phyloP scores from a whole-genome alignment of 345 rosid species.

The Salix exigua region DNA sequence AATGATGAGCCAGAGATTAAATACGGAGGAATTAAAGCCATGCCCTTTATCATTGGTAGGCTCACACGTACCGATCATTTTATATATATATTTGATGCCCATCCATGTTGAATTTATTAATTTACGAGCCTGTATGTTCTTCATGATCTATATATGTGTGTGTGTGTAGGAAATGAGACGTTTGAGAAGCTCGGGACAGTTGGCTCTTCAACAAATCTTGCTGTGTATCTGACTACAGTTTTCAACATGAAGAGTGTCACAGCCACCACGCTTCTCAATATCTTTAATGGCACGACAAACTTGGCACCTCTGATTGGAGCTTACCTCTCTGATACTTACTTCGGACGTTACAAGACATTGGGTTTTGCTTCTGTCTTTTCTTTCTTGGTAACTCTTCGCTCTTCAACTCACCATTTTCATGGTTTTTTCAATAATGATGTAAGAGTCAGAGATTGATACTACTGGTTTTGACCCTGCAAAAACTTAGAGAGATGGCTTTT shows the following conservation, averaged over 20 bases:
- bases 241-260: conserved; percentile 38
- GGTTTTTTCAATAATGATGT: neutral
- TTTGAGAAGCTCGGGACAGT: conserved; percentile 43
- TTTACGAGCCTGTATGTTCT: neutral
- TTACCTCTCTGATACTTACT: conserved; percentile 32
- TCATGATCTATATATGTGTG: neutral
- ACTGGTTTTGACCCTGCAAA: neutral
- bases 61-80: neutral
- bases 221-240: conserved; percentile 33
- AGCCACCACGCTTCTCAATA: conserved; percentile 25
- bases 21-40: conserved; percentile 23
- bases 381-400: conserved; percentile 10
- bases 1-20: conserved; percentile 1
- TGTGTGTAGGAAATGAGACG: conserved; percentile 35
- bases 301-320: conserved; percentile 39
- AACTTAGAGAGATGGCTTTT: neutral
- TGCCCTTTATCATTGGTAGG: conserved; percentile 24
- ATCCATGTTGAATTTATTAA: neutral
- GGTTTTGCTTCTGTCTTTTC: conserved; percentile 34
- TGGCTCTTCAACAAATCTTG: conserved; percentile 32
- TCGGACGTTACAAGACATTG: conserved; percentile 34
- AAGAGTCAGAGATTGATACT: neutral
- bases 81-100: neutral
- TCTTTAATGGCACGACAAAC: conserved; percentile 33
- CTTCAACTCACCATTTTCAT: too few species aligned